phyloP scores from a whole-genome alignment of 805 yeast species.

The Candida pseudofarinosa region DNA sequence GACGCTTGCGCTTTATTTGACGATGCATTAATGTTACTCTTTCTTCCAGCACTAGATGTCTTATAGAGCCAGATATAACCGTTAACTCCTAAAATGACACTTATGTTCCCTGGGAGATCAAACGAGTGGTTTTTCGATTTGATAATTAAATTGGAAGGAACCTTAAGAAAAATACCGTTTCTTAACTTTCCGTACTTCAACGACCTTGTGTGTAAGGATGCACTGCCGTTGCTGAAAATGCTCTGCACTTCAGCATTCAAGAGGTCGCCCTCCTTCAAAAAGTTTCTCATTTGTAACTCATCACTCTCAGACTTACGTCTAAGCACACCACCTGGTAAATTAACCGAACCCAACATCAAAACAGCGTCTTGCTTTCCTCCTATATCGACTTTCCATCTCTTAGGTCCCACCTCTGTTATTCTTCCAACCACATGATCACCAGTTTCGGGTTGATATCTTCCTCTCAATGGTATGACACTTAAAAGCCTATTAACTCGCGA shows the following conservation, averaged over 20 bases:
- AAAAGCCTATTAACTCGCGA: slow-evolving; percentile 81
- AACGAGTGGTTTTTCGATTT: slow-evolving; percentile 86
- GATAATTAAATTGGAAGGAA: slow-evolving; percentile 78
- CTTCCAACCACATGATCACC: slow-evolving; percentile 97
- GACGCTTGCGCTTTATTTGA: slow-evolving; percentile 38
- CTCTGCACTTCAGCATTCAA: slow-evolving; percentile 95
- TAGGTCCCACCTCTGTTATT: slow-evolving; percentile 88
- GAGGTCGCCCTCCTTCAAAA: slow-evolving; percentile 92
- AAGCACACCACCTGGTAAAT: slow-evolving; percentile 94
- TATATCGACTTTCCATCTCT: slow-evolving; percentile 95
- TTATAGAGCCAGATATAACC: slow-evolving; percentile 92
- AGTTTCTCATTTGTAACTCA: slow-evolving; percentile 92
- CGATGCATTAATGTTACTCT: slow-evolving; percentile 13
- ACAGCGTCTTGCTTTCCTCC: slow-evolving; percentile 94
- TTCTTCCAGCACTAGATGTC: slow-evolving; percentile 35
- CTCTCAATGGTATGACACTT: slow-evolving; percentile 80
- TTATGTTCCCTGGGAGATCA: slow-evolving; percentile 90
- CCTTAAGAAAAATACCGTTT: slow-evolving; percentile 78
- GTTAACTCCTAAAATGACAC: slow-evolving; percentile 87
- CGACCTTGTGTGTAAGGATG: slow-evolving; percentile 92
- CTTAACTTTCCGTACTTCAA: slow-evolving; percentile 91
- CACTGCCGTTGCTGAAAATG: slow-evolving; percentile 83
- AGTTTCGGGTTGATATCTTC: slow-evolving; percentile 87
- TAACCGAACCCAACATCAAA: slow-evolving; percentile 89
- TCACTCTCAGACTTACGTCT: slow-evolving; percentile 93